phyloP scores from a whole-genome alignment of 257 asterid genomes.

The Gentiana straminea region DNA sequence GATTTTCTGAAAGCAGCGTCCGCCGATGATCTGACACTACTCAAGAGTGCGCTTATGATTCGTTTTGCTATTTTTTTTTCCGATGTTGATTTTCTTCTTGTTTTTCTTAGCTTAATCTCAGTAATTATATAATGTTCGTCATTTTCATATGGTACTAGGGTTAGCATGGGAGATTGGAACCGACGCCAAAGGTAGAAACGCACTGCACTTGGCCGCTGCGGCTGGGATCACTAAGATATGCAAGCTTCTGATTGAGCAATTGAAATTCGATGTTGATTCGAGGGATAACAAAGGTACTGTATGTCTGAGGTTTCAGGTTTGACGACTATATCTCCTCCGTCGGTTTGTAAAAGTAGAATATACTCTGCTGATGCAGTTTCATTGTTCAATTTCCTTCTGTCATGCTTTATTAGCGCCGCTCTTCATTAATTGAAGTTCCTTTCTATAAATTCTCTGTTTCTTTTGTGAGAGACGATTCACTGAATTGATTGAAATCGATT shows the following conservation, averaged over 20 bases:
- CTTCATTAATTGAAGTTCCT: too few relatives aligned
- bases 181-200: slow-evolving; percentile 1
- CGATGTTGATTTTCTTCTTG: not conserved
- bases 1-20: slow-evolving; percentile 4
- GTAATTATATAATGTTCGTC: not conserved
- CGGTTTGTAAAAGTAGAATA: too few relatives aligned
- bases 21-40: not conserved
- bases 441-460: too few relatives aligned
- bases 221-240: slow-evolving; percentile 10
- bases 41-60: slow-evolving; percentile 7
- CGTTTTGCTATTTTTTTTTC: not conserved
- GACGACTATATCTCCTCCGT: not conserved
- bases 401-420: too few relatives aligned
- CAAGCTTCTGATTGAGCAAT: slow-evolving; percentile 7
- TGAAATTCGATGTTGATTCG: slow-evolving; percentile 12
- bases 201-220: slow-evolving; percentile 19
- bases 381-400: too few relatives aligned
- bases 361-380: too few relatives aligned
- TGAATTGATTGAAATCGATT: too few relatives aligned
- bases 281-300: not conserved
- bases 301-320: too few relatives aligned
- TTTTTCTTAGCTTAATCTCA: not conserved
- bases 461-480: too few relatives aligned
- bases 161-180: not conserved
- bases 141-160: not conserved